Percentiles rank a stretch among this genome's conserved stretches.
Conservation (phyloP, 441 rosid species). For the Hura crepitans region DNA sequence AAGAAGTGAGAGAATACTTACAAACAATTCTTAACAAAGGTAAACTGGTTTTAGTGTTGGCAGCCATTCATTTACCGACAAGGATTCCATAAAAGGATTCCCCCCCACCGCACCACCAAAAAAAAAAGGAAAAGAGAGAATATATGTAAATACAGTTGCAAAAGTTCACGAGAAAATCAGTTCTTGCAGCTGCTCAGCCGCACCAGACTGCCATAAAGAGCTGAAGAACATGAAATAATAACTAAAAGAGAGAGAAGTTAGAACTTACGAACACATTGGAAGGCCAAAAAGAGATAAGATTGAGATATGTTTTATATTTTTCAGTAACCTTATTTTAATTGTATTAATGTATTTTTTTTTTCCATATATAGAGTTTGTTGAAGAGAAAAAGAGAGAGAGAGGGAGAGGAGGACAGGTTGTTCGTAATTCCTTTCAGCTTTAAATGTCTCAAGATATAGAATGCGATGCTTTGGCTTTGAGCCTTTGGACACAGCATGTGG, state of each 20-base stretch:
- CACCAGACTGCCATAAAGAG: constrained; percentile 23
- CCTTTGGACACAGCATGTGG: constrained; percentile 44
- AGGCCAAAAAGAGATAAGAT: constrained; percentile 11
- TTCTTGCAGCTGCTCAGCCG: constrained; percentile 13
- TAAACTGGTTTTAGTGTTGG: constrained; percentile 26
- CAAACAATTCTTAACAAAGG: constrained; percentile 30
- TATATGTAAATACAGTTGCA: not conserved
- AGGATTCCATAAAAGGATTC: constrained; percentile 40
- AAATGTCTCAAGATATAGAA: not conserved
- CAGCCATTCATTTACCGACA: constrained; percentile 46
- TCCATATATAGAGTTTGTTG: constrained; percentile 31
- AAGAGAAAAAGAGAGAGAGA: too few species aligned
- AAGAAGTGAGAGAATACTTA: constrained; percentile 26
- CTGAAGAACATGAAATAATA: constrained; percentile 1
- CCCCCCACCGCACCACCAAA: constrained; percentile 17
- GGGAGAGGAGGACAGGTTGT: constrained; percentile 39
- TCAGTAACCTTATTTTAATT: not conserved
- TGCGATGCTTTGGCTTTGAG: too few species aligned
- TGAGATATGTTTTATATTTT: constrained; percentile 11
- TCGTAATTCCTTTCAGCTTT: constrained; percentile 39
- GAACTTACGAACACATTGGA: not conserved
- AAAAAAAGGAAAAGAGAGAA: constrained; percentile 7
- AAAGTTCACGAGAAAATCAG: constrained; percentile 7
- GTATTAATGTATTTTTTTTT: not conserved
- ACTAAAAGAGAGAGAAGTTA: not conserved